Evolutionary conservation across 345 rosid genomes (phyloP).

Genomic region (Camelina sativa): DNA sequence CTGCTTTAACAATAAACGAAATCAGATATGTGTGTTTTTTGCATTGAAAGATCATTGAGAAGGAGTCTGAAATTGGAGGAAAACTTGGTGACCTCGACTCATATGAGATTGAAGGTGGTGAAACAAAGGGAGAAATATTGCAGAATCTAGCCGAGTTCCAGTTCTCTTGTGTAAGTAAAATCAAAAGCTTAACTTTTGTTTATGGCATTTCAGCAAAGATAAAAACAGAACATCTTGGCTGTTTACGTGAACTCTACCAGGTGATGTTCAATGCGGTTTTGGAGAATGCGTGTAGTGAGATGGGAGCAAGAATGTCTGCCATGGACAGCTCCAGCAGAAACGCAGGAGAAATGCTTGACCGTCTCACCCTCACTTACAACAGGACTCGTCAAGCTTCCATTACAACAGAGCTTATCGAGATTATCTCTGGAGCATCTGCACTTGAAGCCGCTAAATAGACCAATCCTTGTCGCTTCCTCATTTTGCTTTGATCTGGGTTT

Average conservation of each 20-base stretch:
- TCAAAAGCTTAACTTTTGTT: conserved; percentile 8
- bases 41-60: conserved; percentile 71
- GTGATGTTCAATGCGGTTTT: conserved; percentile 89
- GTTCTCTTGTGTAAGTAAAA: conserved; percentile 88
- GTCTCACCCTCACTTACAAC: conserved; percentile 85
- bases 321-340: conserved; percentile 99
- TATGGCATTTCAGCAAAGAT: not conserved
- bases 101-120: conserved; percentile 97
- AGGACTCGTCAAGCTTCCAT: conserved; percentile 99
- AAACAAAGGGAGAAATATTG: conserved; percentile 88
- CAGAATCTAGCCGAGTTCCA: conserved; percentile 96
- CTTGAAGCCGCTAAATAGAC: conserved; percentile 55
- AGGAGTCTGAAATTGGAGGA: conserved; percentile 85
- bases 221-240: not conserved
- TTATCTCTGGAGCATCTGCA: conserved; percentile 96
- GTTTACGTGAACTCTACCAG: conserved; percentile 35
- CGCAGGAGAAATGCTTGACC: conserved; percentile 98
- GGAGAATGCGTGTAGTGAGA: conserved; percentile 91
- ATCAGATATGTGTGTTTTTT: not conserved
- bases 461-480: not conserved
- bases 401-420: conserved; percentile 95
- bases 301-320: conserved; percentile 89
- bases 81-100: conserved; percentile 89
- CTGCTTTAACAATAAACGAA: conserved; percentile 13
- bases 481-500: conserved; percentile 6